Conservation (phyloP, 106 monocot species). For the Narthecium ossifragum region DNA sequence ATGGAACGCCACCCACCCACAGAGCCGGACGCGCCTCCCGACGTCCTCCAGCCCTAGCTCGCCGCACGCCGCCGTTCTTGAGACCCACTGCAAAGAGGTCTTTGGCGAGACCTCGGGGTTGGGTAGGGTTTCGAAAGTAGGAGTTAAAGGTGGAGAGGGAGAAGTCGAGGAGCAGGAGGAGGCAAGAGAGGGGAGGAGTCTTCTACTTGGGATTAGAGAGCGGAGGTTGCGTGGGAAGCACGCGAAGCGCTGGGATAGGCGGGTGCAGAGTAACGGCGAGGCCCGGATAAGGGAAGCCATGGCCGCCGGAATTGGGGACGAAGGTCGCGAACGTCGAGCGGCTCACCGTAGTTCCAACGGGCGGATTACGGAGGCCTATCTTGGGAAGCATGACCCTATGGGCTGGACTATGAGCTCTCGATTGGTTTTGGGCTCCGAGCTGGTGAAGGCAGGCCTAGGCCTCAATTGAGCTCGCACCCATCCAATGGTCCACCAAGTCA, state of each 20-base stretch:
- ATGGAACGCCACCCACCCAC: conserved; percentile 93
- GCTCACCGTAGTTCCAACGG: too few species aligned
- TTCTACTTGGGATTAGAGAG: background rate
- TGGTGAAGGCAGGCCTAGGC: too few species aligned
- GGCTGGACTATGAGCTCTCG: too few species aligned
- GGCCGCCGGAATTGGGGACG: background rate
- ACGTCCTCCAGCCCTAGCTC: conserved; percentile 60
- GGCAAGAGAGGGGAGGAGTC: conserved; percentile 3
- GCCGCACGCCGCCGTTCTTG: conserved; percentile 58
- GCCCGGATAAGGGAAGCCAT: conserved; percentile 52
- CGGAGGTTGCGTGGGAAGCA: conserved; percentile 5
- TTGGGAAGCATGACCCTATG: too few species aligned
- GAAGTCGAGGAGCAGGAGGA: conserved; percentile 9
- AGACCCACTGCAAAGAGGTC: conserved; percentile 58
- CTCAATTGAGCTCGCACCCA: too few species aligned
- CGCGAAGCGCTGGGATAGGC: conserved; percentile 20
- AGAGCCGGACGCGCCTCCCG: conserved; percentile 65
- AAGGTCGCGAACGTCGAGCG: background rate
- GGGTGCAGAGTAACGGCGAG: conserved; percentile 41
- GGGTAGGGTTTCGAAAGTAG: background rate
- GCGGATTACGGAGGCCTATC: too few species aligned
- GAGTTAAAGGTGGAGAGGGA: background rate
- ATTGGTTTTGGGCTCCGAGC: too few species aligned
- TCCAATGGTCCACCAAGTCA: too few species aligned
- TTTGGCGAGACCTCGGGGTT: background rate